Conservation (phyloP, 192 early-diverging fungal species). For the Coemansia sp. region DNA sequence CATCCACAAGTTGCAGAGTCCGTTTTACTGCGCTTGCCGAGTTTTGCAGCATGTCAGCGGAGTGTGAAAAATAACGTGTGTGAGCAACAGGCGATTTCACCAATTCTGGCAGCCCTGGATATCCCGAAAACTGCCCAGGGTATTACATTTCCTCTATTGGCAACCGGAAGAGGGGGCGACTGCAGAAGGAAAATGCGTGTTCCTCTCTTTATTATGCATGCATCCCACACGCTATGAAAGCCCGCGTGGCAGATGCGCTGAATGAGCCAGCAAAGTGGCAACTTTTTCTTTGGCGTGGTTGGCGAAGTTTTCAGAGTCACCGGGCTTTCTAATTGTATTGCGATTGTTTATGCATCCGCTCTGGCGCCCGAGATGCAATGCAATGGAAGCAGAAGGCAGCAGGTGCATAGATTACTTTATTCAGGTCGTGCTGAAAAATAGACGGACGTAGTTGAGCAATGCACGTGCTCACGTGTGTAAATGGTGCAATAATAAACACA, state of each 20-base stretch:
- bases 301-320: neutral
- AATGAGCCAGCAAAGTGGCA: neutral
- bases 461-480: conserved; percentile 2
- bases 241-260: neutral
- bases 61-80: neutral
- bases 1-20: conserved; percentile 2
- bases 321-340: neutral
- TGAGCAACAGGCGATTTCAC: neutral
- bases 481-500: conserved; percentile 11
- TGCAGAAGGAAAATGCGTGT: neutral
- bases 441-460: neutral
- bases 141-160: neutral
- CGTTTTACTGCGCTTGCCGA: neutral
- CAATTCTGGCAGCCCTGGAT: no score
- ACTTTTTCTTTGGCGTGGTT: neutral
- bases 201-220: neutral
- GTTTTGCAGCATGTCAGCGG: neutral
- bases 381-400: neutral
- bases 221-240: neutral
- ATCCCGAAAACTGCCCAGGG: neutral
- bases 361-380: conserved; percentile 1
- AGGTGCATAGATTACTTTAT: conserved; percentile 2
- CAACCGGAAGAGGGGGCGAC: neutral
- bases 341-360: neutral
- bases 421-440: neutral